Base-by-base conservation (phyloP, 768 basidiomycete genomes). In the Hysterangium stoloniferum region DNA sequence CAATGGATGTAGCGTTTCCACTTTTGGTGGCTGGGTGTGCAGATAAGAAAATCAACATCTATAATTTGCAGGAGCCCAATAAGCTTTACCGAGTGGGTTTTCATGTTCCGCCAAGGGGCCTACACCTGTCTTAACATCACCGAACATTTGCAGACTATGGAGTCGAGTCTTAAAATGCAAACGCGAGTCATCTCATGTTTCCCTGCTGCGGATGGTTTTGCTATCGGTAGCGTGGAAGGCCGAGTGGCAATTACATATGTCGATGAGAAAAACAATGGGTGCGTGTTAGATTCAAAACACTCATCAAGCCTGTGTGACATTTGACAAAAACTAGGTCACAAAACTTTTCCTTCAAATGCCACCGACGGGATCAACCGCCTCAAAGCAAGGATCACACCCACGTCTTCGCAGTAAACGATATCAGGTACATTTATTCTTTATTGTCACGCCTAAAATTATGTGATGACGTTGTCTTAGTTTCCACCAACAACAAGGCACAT, bases 271-370 rank as follows among this genome's bases (percentile, higher is more conserved):
- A 29, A 27, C 12, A 38, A 24, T 28, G 27, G 38, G 49, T 51
- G n/a, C 29, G 49, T 51, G 9, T 12, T n/a, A n/a, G n/a, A n/a
- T n/a, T n/a, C n/a, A n/a, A 3, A 11, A 46, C 31, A 22, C 15
- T 42, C n/a, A 15, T 48, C n/a, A 27, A 42, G 45, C 37, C 47
- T 46, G 45, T 45, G 53, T 43, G 56, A 56, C 12, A 54, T 57
- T 19, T 56, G 59, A 13, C 37, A 22, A 22, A 12, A 54, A 55
- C 35, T 27, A 68, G 69, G 45, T 66, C 49, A 11, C 27, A 68
- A 59, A 80, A 79, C 63, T 82, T 78, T 59, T 77, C 77, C 3
- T 82, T 82, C 71, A 78, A 77, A 51, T 74, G 75, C 57, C 66
- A 75, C 59, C 61, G 70, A 20, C 62, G 66, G 22, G 71, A 70